Conservation (phyloP, 148 eudicot genomes). For the Cornus controversa region DNA sequence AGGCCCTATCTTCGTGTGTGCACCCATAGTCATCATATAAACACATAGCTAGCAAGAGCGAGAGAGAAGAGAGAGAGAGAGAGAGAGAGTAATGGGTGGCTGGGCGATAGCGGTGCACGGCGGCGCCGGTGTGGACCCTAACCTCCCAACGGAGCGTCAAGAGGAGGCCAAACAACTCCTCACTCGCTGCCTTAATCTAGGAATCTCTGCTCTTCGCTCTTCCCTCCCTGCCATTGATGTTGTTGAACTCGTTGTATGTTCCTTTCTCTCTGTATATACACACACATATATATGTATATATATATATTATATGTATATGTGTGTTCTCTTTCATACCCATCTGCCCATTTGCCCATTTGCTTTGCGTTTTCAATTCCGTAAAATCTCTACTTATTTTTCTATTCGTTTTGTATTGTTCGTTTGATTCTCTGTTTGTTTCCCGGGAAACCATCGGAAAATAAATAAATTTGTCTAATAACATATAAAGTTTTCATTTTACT, state of each 20-base stretch:
- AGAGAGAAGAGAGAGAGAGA: conserved; percentile 5
- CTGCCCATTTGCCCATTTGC: too few species aligned
- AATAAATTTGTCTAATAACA: too few species aligned
- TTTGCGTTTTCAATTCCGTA: too few species aligned
- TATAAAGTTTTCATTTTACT: too few species aligned
- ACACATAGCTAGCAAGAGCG: neutral
- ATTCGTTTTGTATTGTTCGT: too few species aligned
- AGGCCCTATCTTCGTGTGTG: neutral
- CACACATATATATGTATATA: too few species aligned
- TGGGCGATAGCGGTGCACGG: conserved; percentile 97
- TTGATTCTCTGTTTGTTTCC: too few species aligned
- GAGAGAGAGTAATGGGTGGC: conserved; percentile 45
- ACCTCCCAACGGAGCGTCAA: conserved; percentile 63
- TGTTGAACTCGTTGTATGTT: conserved; percentile 80
- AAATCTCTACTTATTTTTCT: too few species aligned
- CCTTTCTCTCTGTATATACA: neutral
- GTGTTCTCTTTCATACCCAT: neutral
- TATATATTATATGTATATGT: too few species aligned
- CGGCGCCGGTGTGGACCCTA: conserved; percentile 91
- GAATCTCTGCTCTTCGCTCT: conserved; percentile 67
- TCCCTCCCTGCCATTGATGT: conserved; percentile 72
- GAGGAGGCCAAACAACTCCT: conserved; percentile 75
- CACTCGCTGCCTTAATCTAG: conserved; percentile 64
- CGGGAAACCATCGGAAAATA: too few species aligned
- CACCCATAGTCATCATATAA: neutral